Evolutionary conservation across 768 basidiomycete genomes (phyloP).

Genomic region (Leccinum variicolor): DNA sequence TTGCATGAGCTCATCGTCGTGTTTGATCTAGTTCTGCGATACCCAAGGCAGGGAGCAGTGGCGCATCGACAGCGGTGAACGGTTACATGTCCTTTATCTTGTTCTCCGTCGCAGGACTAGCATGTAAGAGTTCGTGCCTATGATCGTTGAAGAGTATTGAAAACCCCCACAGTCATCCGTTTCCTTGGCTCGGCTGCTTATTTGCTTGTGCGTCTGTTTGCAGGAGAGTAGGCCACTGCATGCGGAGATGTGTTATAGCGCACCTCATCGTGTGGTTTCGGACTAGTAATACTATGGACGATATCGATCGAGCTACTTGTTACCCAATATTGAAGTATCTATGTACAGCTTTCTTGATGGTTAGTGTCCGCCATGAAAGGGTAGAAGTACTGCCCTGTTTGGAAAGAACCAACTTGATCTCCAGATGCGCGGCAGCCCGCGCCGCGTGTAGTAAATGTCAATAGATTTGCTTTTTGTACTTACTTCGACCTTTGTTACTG

Average conservation of each 20-base stretch:
- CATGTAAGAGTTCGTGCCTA: slow-evolving; percentile 53
- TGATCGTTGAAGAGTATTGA: neutral
- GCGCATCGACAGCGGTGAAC: slow-evolving; percentile 56
- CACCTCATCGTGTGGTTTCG: neutral
- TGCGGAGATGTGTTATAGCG: neutral
- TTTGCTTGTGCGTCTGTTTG: slow-evolving; percentile 82
- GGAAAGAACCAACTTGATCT: neutral
- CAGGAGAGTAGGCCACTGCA: slow-evolving; percentile 61
- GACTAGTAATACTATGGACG: slow-evolving; percentile 8
- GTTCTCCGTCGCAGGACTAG: slow-evolving; percentile 84
- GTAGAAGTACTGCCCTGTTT: neutral
- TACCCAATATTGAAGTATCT: neutral
- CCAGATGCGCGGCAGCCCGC: neutral
- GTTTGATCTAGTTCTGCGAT: slow-evolving; percentile 28
- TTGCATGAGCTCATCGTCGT: neutral
- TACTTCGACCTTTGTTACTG: neutral
- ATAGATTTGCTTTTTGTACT: neutral
- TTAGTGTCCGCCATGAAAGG: neutral
- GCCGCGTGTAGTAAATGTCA: neutral
- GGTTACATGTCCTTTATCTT: slow-evolving; percentile 90
- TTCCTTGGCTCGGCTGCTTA: slow-evolving; percentile 82
- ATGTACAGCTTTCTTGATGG: neutral
- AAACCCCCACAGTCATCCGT: slow-evolving; percentile 59
- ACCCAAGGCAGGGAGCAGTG: slow-evolving; percentile 47
- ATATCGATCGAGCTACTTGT: neutral